Evolutionary conservation across 306 rosid species (phyloP).

Genomic region (Rosa multiflora): DNA sequence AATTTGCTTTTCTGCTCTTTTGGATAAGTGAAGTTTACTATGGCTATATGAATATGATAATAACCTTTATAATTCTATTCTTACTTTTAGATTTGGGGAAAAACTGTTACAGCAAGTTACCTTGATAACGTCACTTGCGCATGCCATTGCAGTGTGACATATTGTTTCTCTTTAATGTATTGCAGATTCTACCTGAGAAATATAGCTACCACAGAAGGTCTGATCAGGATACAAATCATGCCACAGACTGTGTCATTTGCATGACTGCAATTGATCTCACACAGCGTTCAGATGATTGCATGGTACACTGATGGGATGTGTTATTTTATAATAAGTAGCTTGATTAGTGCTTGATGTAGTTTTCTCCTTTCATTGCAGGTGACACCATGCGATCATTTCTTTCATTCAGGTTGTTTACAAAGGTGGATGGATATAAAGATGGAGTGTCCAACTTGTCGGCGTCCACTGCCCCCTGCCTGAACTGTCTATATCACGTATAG

Average conservation of each 20-base stretch:
- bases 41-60: not conserved
- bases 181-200: slow-evolving; percentile 93
- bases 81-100: not conserved
- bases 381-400: slow-evolving; percentile 97
- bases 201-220: slow-evolving; percentile 80
- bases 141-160: slow-evolving; percentile 21
- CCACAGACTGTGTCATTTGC: slow-evolving; percentile 93
- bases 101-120: not conserved
- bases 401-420: slow-evolving; percentile 95
- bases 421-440: slow-evolving; percentile 99
- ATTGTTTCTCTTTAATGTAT: slow-evolving; percentile 1
- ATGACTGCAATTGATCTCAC: slow-evolving; percentile 76
- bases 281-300: slow-evolving; percentile 78
- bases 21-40: not conserved
- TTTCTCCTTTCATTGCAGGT: slow-evolving; percentile 48
- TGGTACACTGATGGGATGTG: slow-evolving; percentile 47
- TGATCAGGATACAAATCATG: slow-evolving; percentile 57
- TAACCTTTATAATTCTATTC: not conserved
- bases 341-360: slow-evolving; percentile 25
- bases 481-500: slow-evolving; percentile 46
- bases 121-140: not conserved
- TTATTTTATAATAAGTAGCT: not conserved
- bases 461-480: slow-evolving; percentile 87
- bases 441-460: slow-evolving; percentile 99
- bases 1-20: slow-evolving; percentile 2